phyloP scores from a whole-genome alignment of 305 asterid genomes.

The Euphrasia arctica region DNA sequence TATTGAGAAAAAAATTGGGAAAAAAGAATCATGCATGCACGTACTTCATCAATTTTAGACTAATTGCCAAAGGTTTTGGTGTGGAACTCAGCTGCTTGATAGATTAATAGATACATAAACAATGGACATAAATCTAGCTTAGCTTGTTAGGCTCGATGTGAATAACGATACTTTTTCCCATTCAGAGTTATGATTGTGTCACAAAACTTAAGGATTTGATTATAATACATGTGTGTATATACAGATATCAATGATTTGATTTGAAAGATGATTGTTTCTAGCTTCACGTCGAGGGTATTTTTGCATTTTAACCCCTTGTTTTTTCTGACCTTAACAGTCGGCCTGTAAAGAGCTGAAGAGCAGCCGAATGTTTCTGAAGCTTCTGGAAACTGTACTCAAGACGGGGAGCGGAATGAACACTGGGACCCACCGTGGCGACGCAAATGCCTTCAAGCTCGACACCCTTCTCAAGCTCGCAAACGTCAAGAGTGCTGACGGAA shows the following conservation, averaged over 20 bases:
- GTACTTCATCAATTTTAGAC: too few species aligned
- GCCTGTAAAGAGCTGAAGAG: conserved; percentile 80
- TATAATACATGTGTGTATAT: too few species aligned
- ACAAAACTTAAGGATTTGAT: too few species aligned
- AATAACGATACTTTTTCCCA: too few species aligned
- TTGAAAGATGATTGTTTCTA: background rate
- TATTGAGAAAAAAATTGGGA: background rate
- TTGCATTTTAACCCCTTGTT: too few species aligned
- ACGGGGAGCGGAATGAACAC: conserved; percentile 83
- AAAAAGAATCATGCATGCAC: too few species aligned
- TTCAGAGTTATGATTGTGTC: too few species aligned
- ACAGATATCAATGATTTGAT: too few species aligned
- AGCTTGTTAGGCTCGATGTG: background rate
- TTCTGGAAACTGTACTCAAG: conserved; percentile 84
- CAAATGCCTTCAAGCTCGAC: conserved; percentile 85
- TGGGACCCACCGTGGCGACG: conserved; percentile 84
- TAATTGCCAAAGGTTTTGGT: too few species aligned
- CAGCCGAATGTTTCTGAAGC: conserved; percentile 77
- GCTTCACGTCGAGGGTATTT: background rate
- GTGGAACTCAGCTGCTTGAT: too few species aligned
- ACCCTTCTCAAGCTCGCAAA: conserved; percentile 79
- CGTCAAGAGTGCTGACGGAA: conserved; percentile 78
- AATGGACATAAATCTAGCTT: background rate
- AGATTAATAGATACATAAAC: too few species aligned
- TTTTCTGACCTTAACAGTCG: conserved; percentile 33